Conservation (phyloP, 805 yeast species). For the Starmerella ratchasimensis region DNA sequence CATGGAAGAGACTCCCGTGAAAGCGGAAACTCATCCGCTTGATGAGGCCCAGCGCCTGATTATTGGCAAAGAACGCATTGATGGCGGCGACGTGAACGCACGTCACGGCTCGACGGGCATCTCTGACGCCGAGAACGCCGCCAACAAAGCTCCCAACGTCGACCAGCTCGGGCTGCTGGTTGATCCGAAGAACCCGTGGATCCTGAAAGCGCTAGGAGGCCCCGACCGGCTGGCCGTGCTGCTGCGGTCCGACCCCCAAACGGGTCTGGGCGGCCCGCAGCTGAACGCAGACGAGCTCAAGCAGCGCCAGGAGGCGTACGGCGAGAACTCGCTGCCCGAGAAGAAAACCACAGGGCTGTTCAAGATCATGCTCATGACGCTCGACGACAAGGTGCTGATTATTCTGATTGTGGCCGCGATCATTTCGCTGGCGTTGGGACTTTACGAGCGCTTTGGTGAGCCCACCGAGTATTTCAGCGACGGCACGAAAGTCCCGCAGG, state of each 20-base stretch:
- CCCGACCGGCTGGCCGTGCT: constrained; percentile 22
- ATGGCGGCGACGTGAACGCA: constrained; percentile 1
- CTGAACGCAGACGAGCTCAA: constrained; percentile 16
- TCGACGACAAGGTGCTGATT: constrained; percentile 82
- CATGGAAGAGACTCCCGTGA: too few relatives aligned
- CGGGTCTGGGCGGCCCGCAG: constrained; percentile 24
- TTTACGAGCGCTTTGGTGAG: constrained; percentile 83
- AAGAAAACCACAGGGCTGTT: constrained; percentile 56
- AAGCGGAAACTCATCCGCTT: too few relatives aligned
- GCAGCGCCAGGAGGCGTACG: constrained; percentile 40
- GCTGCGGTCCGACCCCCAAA: constrained; percentile 24
- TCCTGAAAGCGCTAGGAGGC: constrained; percentile 30
- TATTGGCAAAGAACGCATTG: constrained; percentile 2
- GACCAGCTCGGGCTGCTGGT: constrained; percentile 21
- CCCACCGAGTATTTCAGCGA: constrained; percentile 64
- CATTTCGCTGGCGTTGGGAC: constrained; percentile 76
- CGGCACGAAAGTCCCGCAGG: constrained; percentile 63
- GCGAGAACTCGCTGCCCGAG: constrained; percentile 60
- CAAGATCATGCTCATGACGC: constrained; percentile 60
- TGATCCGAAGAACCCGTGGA: constrained; percentile 29
- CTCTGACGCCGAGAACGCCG: too few relatives aligned
- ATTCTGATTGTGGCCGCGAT: constrained; percentile 75
- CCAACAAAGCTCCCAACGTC: too few relatives aligned
- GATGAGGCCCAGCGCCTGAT: constrained; percentile 16
- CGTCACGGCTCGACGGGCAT: too few relatives aligned